Base-by-base conservation (phyloP, 2,329 filamentous ascomycete genomes). In the Exserohilum rostratum region DNA sequence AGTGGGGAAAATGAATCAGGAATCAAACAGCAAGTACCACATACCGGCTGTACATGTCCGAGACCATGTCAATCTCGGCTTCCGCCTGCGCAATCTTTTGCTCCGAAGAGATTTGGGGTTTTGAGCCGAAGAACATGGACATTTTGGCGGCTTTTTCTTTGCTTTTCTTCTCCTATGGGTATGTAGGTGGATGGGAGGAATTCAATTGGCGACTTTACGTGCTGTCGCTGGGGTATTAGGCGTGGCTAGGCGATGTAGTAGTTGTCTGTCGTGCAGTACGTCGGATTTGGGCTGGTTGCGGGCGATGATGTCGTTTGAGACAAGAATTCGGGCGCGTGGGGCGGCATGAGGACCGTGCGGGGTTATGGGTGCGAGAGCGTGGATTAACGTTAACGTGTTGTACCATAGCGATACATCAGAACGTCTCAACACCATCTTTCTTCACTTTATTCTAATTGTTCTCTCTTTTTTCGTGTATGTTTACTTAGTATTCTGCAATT, bases 31-130 rank as follows among this genome's bases (percentile, higher is more conserved):
- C 11, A n/a, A 15, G 42, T 18, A 17, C 3, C 15, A 35, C 55
- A 7, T 86, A 98, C 95, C 95, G 90, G 82, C 92, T 93, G 85
- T 96, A 96, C 89, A 98, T 97, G 78, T 97, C 93, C 60, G 92
- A 91, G 68, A 97, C 87, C 83, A 98, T 93, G 80, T 97, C 95
- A 79, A 98, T 91, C 82, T 99, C 96, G 66, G 91, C 89, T 82
- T 99, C 93, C 69, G 96, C 93, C 70, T 91, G 90, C 70, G 91
- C 90, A 77, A 99, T 95, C 85, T 98, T 99, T 84, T 98, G 90
- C 78, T 91, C 93, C 72, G 93, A 96, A 62, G 91, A 90, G 76
- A 93, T 90, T 81, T 97, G 91, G 60, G 91, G 90, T 65, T 86
- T 83, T 71, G 83, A 82, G 74, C 89, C 86, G 64, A 75, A 73